Evolutionary conservation across 805 yeast genomes (phyloP).

Genomic region (Saturnispora ahearnii): DNA sequence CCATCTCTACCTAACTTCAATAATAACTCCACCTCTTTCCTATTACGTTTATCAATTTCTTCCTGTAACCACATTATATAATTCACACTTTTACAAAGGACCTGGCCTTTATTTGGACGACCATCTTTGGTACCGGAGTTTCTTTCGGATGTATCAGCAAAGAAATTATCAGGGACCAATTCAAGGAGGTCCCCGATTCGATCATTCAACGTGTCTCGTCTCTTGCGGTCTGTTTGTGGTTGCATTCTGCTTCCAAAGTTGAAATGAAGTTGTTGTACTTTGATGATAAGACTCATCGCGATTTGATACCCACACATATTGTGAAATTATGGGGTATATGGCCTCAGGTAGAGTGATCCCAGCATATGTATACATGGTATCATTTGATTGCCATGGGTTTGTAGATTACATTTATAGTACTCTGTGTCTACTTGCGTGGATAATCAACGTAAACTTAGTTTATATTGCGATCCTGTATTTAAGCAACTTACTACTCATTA

Average conservation of each 20-base stretch:
- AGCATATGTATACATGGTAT: too few relatives aligned
- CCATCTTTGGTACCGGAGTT: conserved; percentile 73
- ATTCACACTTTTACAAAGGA: conserved; percentile 65
- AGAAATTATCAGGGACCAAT: conserved; percentile 30
- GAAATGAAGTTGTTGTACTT: too few relatives aligned
- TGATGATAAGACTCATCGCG: too few relatives aligned
- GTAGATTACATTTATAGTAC: too few relatives aligned
- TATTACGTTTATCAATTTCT: conserved; percentile 66
- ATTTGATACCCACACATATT: too few relatives aligned
- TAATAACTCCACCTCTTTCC: conserved; percentile 67
- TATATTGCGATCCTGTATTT: too few relatives aligned
- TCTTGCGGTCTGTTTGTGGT: conserved; percentile 31
- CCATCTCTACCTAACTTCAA: conserved; percentile 31
- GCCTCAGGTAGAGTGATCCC: too few relatives aligned
- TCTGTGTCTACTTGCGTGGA: too few relatives aligned
- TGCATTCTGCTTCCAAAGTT: background rate
- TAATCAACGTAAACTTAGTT: too few relatives aligned
- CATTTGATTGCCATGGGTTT: too few relatives aligned
- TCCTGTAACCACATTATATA: conserved; percentile 60
- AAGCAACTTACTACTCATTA: too few relatives aligned
- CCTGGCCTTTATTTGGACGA: conserved; percentile 79
- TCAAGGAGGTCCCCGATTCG: conserved; percentile 40
- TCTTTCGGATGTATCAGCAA: conserved; percentile 33
- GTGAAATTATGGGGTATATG: too few relatives aligned
- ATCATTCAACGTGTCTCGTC: conserved; percentile 51